A percentile compares a stretch with the other conserved stretches of the same genome.
These are phyloP conservation scores for Leishmania turanica DNA, from an alignment of 208 protist genomes.

Conservation along the genomic window DNA sequence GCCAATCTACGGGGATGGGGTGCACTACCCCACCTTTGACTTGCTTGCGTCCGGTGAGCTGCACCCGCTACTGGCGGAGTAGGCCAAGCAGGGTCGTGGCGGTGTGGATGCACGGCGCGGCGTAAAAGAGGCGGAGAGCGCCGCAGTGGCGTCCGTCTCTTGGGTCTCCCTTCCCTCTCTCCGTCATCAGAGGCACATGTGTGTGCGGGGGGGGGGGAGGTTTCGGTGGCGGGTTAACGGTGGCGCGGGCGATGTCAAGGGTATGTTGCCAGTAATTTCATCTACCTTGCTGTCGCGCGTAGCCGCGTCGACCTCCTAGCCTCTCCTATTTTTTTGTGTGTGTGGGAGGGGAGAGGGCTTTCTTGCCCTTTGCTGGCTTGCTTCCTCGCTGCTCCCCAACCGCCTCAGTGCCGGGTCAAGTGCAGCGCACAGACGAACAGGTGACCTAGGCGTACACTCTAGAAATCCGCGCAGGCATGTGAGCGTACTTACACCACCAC, in stretches of 20 bases:
- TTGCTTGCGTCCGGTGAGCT: constrained; percentile 20
- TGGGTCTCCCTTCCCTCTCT: neutral
- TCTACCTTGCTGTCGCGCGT: neutral
- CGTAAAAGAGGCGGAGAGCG: neutral
- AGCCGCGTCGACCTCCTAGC: neutral
- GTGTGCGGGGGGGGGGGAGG: too few relatives aligned
- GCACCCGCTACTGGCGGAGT: constrained; percentile 9
- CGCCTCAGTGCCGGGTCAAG: neutral
- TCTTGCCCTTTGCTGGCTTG: neutral
- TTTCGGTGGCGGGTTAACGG: too few relatives aligned
- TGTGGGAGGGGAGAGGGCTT: too few relatives aligned
- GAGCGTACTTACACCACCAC: neutral
- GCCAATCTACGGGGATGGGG: constrained; percentile 49
- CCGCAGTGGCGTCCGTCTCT: neutral
- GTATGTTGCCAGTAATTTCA: neutral
- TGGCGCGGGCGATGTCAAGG: neutral
- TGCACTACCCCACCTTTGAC: constrained; percentile 70
- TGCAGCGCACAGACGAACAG: neutral
- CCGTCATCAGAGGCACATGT: too few relatives aligned
- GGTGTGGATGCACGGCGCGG: neutral
- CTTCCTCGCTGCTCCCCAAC: neutral
- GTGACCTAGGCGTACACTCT: neutral
- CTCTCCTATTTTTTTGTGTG: neutral
- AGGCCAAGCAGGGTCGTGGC: neutral
- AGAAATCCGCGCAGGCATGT: neutral